These are phyloP conservation scores for Aegilops speltoides DNA, from an alignment of 176 grass and related monocot genomes.

Conservation along the genomic window DNA sequence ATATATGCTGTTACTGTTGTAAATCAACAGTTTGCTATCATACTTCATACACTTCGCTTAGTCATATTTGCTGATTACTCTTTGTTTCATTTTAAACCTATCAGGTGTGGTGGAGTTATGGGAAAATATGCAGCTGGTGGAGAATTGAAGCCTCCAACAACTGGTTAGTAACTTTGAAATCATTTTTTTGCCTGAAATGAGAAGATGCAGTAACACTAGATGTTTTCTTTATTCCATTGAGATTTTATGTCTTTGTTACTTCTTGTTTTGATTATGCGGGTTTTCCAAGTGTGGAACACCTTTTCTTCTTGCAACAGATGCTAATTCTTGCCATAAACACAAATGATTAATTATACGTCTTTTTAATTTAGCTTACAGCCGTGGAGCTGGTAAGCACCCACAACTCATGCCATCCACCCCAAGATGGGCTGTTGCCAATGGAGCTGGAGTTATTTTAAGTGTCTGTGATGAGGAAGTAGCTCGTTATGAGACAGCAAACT, in stretches of 20 bases:
- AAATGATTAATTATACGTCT: constrained; percentile 11
- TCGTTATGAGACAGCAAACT: constrained; percentile 93
- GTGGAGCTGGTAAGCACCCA: constrained; percentile 96
- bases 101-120: constrained; percentile 98
- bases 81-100: constrained; percentile 23
- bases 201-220: constrained; percentile 10
- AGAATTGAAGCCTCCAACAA: constrained; percentile 98
- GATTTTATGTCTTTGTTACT: neutral
- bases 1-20: neutral
- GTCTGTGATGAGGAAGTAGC: constrained; percentile 97
- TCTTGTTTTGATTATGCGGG: neutral
- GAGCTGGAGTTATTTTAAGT: constrained; percentile 97
- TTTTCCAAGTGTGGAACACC: neutral
- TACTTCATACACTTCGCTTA: constrained; percentile 20
- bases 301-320: neutral
- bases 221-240: neutral
- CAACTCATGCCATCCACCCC: constrained; percentile 99
- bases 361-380: constrained; percentile 64
- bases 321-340: neutral
- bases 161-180: constrained; percentile 62
- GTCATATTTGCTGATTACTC: constrained; percentile 24
- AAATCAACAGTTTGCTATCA: neutral
- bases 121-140: constrained; percentile 99
- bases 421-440: constrained; percentile 99
- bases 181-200: neutral